Conservation (phyloP, 352 stramenopile genomes). For the Elongisporangium prolatum region DNA sequence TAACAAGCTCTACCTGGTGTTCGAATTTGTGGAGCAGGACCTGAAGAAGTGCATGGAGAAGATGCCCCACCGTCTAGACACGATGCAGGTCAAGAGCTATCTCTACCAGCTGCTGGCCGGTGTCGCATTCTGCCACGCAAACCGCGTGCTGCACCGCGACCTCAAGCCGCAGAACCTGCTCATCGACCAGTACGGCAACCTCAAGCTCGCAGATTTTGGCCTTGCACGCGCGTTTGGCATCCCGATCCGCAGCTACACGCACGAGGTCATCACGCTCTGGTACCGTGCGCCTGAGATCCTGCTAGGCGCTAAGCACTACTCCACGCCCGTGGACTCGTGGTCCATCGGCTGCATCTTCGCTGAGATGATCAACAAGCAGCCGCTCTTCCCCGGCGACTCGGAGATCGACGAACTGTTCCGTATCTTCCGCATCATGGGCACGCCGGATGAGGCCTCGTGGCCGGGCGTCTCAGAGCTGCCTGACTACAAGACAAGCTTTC, state of each 20-base stretch:
- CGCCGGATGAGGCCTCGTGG: constrained; percentile 95
- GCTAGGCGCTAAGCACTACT: constrained; percentile 92
- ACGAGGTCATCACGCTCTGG: constrained; percentile 96
- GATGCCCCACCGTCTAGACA: constrained; percentile 85
- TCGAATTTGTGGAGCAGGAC: constrained; percentile 86
- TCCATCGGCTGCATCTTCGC: constrained; percentile 92
- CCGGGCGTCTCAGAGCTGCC: constrained; percentile 94
- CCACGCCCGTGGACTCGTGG: constrained; percentile 92
- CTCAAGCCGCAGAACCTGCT: constrained; percentile 98
- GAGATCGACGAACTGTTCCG: constrained; percentile 99
- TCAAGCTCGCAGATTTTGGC: constrained; percentile 93
- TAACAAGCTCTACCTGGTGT: constrained; percentile 86
- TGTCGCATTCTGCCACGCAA: constrained; percentile 94
- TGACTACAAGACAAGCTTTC: constrained; percentile 98
- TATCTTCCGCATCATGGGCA: constrained; percentile 97
- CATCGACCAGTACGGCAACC: constrained; percentile 80
- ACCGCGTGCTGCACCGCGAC: constrained; percentile 96
- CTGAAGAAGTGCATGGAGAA: constrained; percentile 90
- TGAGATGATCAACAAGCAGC: constrained; percentile 91
- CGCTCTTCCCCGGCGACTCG: constrained; percentile 91
- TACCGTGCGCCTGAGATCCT: constrained; percentile 95
- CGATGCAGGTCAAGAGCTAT: constrained; percentile 82
- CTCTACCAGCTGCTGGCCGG: constrained; percentile 77
- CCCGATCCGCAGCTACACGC: constrained; percentile 87
- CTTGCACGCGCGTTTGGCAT: constrained; percentile 87